Evolutionary conservation across 2,329 filamentous ascomycete genomes (phyloP).

Genomic region (Aureobasidium sp.): DNA sequence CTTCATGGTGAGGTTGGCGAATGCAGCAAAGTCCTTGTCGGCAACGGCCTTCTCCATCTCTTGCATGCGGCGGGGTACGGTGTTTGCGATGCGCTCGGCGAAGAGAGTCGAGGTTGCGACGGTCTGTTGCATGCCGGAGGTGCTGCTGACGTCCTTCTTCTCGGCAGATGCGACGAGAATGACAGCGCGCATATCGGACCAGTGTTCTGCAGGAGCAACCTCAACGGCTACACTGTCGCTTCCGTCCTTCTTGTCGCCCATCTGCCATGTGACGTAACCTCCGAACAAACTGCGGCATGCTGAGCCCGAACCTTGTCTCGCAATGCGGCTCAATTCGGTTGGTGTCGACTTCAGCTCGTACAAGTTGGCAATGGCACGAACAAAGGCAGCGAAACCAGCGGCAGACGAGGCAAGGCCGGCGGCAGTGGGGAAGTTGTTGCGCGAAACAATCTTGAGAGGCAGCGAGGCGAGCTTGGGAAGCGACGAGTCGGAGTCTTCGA

Average conservation of each 20-base stretch:
- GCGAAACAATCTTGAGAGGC: constrained; percentile 78
- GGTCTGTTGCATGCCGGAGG: constrained; percentile 93
- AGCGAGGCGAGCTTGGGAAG: constrained; percentile 74
- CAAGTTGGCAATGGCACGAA: constrained; percentile 83
- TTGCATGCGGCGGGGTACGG: constrained; percentile 77
- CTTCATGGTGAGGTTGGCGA: constrained; percentile 87
- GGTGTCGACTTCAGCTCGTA: constrained; percentile 78
- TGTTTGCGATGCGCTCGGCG: constrained; percentile 59
- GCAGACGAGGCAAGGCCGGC: constrained; percentile 67
- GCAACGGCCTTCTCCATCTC: constrained; percentile 76
- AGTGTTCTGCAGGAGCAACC: constrained; percentile 80
- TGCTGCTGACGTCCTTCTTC: constrained; percentile 92
- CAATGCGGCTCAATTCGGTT: constrained; percentile 77
- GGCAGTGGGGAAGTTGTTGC: constrained; percentile 99
- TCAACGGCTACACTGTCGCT: constrained; percentile 81
- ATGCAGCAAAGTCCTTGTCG: constrained; percentile 71
- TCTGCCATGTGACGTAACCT: constrained; percentile 92
- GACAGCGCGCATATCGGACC: constrained; percentile 89
- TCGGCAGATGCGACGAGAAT: constrained; percentile 86
- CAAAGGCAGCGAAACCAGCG: constrained; percentile 58
- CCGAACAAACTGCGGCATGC: constrained; percentile 91
- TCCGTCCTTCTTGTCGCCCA: constrained; percentile 67
- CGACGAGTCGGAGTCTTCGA: constrained; percentile 63
- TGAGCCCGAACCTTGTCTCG: constrained; percentile 87
- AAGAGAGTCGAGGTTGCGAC: constrained; percentile 88